These are phyloP conservation scores for Dictyophora rubrovolvata DNA, from an alignment of 768 basidiomycete species.

Conservation along the genomic window DNA sequence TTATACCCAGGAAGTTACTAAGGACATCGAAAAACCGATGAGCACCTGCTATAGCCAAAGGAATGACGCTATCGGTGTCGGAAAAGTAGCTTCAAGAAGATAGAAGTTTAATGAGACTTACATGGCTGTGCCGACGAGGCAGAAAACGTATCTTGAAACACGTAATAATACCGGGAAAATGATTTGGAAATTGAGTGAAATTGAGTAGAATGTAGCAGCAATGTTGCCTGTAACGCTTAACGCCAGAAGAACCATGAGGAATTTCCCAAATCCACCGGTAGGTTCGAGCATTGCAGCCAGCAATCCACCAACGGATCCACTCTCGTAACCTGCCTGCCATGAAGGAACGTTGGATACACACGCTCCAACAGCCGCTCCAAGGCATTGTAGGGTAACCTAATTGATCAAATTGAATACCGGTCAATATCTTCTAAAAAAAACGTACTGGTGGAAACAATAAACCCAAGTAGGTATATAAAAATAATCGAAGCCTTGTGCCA, in stretches of 20 bases:
- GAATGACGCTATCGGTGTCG: conserved; percentile 48
- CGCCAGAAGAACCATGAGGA: conserved; percentile 63
- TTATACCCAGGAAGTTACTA: conserved; percentile 57
- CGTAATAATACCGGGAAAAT: conserved; percentile 46
- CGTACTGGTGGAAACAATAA: conserved; percentile 52
- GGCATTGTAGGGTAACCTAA: conserved; percentile 34
- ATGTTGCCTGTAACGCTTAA: conserved; percentile 73
- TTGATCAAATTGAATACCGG: conserved; percentile 1
- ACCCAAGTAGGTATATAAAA: conserved; percentile 54
- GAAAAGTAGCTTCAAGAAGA: conserved; percentile 7
- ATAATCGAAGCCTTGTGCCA: conserved; percentile 43
- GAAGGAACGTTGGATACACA: conserved; percentile 43
- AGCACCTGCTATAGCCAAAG: conserved; percentile 59
- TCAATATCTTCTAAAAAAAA: conserved; percentile 9
- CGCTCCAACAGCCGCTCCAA: conserved; percentile 60
- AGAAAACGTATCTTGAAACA: conserved; percentile 64
- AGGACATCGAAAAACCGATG: conserved; percentile 55
- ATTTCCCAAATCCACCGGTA: conserved; percentile 55
- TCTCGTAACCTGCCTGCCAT: conserved; percentile 46
- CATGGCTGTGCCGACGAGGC: conserved; percentile 56
- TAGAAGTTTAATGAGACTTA: conserved; percentile 24
- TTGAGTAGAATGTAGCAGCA: conserved; percentile 74
- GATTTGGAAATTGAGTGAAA: conserved; percentile 64
- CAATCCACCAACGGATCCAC: conserved; percentile 49
- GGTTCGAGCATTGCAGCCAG: conserved; percentile 53